Conservation (phyloP, 2,329 filamentous ascomycete genomes). For the Lizonia empirigonia region DNA sequence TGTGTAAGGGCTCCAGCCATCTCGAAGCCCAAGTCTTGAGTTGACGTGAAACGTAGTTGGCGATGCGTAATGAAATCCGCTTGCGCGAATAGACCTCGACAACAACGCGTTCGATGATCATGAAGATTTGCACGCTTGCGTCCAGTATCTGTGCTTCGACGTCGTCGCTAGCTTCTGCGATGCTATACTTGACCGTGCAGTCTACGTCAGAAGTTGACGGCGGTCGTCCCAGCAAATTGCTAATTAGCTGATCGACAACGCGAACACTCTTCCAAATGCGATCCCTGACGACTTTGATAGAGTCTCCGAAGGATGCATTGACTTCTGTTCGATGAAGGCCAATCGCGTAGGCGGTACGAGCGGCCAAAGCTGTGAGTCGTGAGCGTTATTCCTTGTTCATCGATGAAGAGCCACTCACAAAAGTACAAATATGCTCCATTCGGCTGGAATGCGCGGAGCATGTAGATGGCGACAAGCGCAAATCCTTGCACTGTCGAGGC, state of each 20-base stretch:
- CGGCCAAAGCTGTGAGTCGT: slow-evolving; percentile 47
- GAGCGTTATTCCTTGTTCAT: neutral
- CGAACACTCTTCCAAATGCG: slow-evolving; percentile 60
- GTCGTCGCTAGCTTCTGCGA: slow-evolving; percentile 24
- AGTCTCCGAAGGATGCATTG: slow-evolving; percentile 55
- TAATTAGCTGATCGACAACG: slow-evolving; percentile 59
- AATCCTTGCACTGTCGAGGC: slow-evolving; percentile 59
- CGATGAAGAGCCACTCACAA: slow-evolving; percentile 33
- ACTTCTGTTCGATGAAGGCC: slow-evolving; percentile 60
- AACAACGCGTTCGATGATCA: slow-evolving; percentile 56
- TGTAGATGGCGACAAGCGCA: slow-evolving; percentile 58
- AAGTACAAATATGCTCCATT: slow-evolving; percentile 61
- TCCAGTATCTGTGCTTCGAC: slow-evolving; percentile 38
- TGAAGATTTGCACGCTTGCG: slow-evolving; percentile 52
- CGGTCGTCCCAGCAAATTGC: slow-evolving; percentile 58
- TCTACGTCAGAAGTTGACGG: slow-evolving; percentile 60
- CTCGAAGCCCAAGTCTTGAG: slow-evolving; percentile 50
- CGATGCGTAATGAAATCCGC: slow-evolving; percentile 49
- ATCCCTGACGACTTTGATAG: slow-evolving; percentile 52
- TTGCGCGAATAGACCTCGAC: slow-evolving; percentile 55
- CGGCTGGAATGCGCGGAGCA: slow-evolving; percentile 58
- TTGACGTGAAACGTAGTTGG: slow-evolving; percentile 49
- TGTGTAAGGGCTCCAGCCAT: slow-evolving; percentile 39
- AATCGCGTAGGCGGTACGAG: slow-evolving; percentile 59
- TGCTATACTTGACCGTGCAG: slow-evolving; percentile 50